Evolutionary conservation across 1,284 basidiomycete genomes (phyloP).

Genomic region (Apiotrichum gracile): DNA sequence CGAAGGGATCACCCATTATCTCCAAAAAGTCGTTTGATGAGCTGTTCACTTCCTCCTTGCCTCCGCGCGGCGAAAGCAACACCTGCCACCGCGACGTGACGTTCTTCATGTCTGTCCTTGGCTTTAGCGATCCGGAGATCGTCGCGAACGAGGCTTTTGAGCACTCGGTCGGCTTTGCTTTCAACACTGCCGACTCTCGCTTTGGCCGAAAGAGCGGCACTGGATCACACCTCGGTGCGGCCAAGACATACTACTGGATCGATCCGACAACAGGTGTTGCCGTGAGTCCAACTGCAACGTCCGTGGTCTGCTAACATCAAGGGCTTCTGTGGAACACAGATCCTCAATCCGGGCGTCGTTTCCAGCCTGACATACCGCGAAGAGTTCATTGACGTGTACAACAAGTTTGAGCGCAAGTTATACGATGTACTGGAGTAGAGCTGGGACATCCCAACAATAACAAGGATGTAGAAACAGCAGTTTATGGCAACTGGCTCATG

Average conservation of each 20-base stretch:
- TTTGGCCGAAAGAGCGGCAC: constrained; percentile 19
- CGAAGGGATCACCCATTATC: constrained; percentile 18
- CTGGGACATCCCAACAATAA: too few species aligned
- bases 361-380: constrained; percentile 12
- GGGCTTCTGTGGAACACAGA: constrained; percentile 25
- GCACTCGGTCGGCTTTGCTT: constrained; percentile 10
- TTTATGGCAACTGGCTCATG: too few species aligned
- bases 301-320: background rate
- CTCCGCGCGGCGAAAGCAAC: constrained; percentile 6
- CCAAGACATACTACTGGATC: constrained; percentile 23
- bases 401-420: constrained; percentile 27
- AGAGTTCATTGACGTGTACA: constrained; percentile 23
- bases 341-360: constrained; percentile 7
- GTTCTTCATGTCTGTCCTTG: constrained; percentile 3
- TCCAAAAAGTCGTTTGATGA: constrained; percentile 18
- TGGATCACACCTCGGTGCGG: constrained; percentile 22
- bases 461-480: background rate
- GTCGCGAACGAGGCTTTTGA: constrained; percentile 8
- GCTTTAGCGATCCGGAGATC: constrained; percentile 13
- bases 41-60: constrained; percentile 23
- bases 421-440: constrained; percentile 26
- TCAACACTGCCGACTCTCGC: constrained; percentile 10
- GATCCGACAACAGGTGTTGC: constrained; percentile 21
- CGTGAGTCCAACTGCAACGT: constrained; percentile 6
- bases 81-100: constrained; percentile 10